Conservation (phyloP, 1,284 basidiomycete species). For the Cystobasidium sp. region DNA sequence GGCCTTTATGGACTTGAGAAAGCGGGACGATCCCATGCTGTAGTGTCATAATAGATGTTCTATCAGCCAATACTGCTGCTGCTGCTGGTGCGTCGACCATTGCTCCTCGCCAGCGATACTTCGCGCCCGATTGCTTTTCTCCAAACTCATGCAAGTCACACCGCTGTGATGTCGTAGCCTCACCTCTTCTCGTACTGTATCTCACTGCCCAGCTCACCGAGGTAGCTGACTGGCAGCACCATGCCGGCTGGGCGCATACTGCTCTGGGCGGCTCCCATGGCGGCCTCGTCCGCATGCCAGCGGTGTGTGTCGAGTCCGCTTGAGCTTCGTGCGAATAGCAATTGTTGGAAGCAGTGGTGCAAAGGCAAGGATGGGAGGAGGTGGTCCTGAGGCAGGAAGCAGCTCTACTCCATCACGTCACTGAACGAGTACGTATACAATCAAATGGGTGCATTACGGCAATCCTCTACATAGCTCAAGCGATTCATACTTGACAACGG, state of each 20-base stretch:
- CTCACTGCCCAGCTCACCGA: conserved; percentile 81
- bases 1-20: conserved; percentile 87
- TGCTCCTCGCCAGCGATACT: neutral
- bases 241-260: conserved; percentile 39
- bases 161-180: conserved; percentile 44
- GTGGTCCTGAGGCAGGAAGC: no score
- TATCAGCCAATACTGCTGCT: neutral
- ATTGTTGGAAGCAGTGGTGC: neutral
- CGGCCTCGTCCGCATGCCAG: conserved; percentile 9
- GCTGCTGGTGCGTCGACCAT: neutral
- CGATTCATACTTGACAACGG: no score
- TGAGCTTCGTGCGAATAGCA: neutral
- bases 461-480: no score
- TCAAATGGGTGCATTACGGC: no score
- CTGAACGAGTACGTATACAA: no score
- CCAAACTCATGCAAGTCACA: neutral
- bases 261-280: conserved; percentile 45
- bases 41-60: neutral
- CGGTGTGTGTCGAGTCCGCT: neutral
- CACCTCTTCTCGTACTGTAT: conserved; percentile 89
- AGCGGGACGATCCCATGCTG: conserved; percentile 87
- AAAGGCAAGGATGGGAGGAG: neutral
- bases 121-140: neutral
- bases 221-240: conserved; percentile 61
- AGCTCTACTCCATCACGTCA: no score